Evolutionary conservation across 2,329 filamentous ascomycete species (phyloP).

Genomic region (Paramyrothecium sp.): DNA sequence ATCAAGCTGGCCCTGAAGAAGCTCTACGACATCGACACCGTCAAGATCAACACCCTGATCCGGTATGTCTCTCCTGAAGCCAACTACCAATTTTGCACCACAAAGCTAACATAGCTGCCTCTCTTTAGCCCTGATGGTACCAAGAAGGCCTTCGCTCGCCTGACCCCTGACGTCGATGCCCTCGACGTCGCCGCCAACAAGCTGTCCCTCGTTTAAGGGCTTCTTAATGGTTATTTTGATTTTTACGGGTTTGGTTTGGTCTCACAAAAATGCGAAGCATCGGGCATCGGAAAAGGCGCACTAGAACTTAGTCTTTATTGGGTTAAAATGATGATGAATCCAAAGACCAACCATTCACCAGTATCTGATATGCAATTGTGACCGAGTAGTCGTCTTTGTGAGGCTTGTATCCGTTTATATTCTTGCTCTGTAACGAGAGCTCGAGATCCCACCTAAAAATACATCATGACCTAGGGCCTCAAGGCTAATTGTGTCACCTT

Average conservation of each 20-base stretch:
- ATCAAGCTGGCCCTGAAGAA: conserved; percentile 98
- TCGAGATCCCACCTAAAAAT: too few species aligned
- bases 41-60: conserved; percentile 99
- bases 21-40: conserved; percentile 95
- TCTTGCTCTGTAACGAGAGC: too few species aligned
- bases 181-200: conserved; percentile 99
- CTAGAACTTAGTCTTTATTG: conserved; percentile 30
- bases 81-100: too few species aligned
- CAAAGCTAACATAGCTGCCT: too few species aligned
- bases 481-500: too few species aligned
- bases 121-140: conserved; percentile 87
- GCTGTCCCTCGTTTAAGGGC: conserved; percentile 88
- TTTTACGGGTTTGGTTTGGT: conserved; percentile 39
- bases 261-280: conserved; percentile 31
- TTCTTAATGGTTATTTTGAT: conserved; percentile 10
- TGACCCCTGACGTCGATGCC: conserved; percentile 95
- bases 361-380: background rate
- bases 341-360: conserved; percentile 24
- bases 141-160: conserved; percentile 98
- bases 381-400: background rate
- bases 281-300: conserved; percentile 37
- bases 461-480: too few species aligned
- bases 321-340: conserved; percentile 32
- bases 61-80: conserved; percentile 55
- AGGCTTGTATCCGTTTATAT: too few species aligned